Base-by-base conservation (phyloP, 179 eudicot genomes). In the Drosera spatulata region DNA sequence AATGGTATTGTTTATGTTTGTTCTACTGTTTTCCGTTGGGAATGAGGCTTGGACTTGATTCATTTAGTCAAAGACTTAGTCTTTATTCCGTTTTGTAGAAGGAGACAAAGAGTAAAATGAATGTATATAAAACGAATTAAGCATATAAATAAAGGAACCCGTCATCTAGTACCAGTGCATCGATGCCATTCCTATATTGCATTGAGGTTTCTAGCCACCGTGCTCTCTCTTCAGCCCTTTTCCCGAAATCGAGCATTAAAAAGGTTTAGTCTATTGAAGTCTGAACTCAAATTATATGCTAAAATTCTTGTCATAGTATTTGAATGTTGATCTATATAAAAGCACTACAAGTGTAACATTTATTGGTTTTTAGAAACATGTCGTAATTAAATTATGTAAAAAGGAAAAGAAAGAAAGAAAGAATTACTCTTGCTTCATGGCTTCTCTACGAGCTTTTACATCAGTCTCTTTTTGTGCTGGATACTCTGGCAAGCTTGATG, bases 381-480 rank as follows among this genome's bases (percentile, higher is more conserved):
- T 22, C 33, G 33, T 22, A 22, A 22, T 22, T 22, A 22, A 22
- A 22, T 0, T 22, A 22, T 22, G 33, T 12, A 15, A 14, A 61
- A 38, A 47, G 10, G 46, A 61, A 53, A 4, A 44, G 40, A 14
- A 61, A 38, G 49, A n/a, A 51, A 15, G 13, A 58, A 66, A 60
- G 47, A 44, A 14, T 41, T 54, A 50, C 47, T 41, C 53, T 62
- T 41, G 84, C 96, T 86, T 84, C 65, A 72, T 76, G 49, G 80
- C 73, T 4, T 89, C 88, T 61, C 87, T 91, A 4, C 86, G 85
- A 57, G 75, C 76, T 73, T 87, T 89, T 2, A 85, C 88, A 75
- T 89, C 97, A 59, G 86, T 87, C 80, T 89, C 97, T 68, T 89
- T 89, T 69, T 81, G 82, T 10, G 97, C 95, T 39, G 85, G 83